Percentiles rank a stretch among this genome's conserved stretches.
phyloP scores from a whole-genome alignment of 345 rosid species.

The Boechera stricta region DNA sequence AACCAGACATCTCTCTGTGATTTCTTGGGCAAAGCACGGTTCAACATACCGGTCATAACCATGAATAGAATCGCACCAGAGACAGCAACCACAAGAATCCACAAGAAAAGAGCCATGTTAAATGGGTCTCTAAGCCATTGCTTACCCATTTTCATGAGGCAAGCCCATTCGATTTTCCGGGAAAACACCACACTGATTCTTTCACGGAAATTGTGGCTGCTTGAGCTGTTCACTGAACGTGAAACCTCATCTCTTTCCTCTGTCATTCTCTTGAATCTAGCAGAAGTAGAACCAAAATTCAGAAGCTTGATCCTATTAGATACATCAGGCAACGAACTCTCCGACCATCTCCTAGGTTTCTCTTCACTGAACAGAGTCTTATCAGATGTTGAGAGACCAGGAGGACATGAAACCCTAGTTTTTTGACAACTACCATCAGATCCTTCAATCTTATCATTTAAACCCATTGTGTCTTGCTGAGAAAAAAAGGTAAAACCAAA shows the following conservation, averaged over 20 bases:
- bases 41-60: constrained; percentile 96
- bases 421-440: constrained; percentile 38
- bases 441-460: constrained; percentile 51
- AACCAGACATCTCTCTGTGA: constrained; percentile 85
- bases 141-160: constrained; percentile 55
- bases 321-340: constrained; percentile 36
- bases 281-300: constrained; percentile 64
- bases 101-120: constrained; percentile 79
- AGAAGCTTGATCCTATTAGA: constrained; percentile 52
- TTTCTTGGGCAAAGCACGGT: constrained; percentile 60
- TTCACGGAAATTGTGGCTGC: constrained; percentile 53
- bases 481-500: background rate
- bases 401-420: constrained; percentile 45
- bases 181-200: constrained; percentile 56
- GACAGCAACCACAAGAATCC: constrained; percentile 76
- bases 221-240: constrained; percentile 58
- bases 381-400: constrained; percentile 49
- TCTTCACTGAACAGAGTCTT: constrained; percentile 48
- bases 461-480: constrained; percentile 50
- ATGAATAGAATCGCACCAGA: constrained; percentile 91
- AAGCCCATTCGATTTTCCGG: constrained; percentile 68
- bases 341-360: constrained; percentile 39
- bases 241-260: constrained; percentile 68
- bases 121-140: constrained; percentile 80
- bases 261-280: constrained; percentile 63